Conservation (phyloP, 345 rosid genomes). For the Brassica nigra region DNA sequence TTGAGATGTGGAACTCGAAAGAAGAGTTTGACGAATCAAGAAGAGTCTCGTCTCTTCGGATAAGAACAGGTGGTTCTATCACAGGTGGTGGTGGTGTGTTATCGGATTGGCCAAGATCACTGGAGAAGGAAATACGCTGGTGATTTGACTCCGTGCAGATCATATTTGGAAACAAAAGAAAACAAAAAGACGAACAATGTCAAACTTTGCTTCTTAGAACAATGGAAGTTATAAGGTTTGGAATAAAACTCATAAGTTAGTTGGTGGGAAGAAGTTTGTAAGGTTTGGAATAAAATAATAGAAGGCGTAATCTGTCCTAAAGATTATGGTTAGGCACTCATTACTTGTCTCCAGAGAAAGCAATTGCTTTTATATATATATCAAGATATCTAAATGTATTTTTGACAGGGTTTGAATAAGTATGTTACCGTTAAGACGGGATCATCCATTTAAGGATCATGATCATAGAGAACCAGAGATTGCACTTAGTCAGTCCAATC, state of each 20-base stretch:
- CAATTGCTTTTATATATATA: slow-evolving; percentile 15
- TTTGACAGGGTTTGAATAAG: neutral
- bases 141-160: slow-evolving; percentile 63
- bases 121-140: slow-evolving; percentile 63
- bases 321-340: slow-evolving; percentile 43
- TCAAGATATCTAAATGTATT: neutral
- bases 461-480: neutral
- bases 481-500: neutral
- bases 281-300: slow-evolving; percentile 24
- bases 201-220: neutral
- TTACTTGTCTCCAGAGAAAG: slow-evolving; percentile 1
- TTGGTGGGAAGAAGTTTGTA: neutral
- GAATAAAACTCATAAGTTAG: neutral
- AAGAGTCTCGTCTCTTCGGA: slow-evolving; percentile 48
- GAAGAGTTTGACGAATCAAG: slow-evolving; percentile 56
- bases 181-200: neutral
- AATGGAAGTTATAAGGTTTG: slow-evolving; percentile 22
- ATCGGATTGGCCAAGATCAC: slow-evolving; percentile 51
- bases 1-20: slow-evolving; percentile 66
- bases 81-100: slow-evolving; percentile 26
- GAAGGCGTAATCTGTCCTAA: slow-evolving; percentile 29
- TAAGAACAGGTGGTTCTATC: slow-evolving; percentile 13
- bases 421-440: neutral
- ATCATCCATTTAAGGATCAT: neutral
- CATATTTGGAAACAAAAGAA: neutral